phyloP scores from a whole-genome alignment of 2,329 filamentous ascomycete species.

The Ophiobolus disseminans region DNA sequence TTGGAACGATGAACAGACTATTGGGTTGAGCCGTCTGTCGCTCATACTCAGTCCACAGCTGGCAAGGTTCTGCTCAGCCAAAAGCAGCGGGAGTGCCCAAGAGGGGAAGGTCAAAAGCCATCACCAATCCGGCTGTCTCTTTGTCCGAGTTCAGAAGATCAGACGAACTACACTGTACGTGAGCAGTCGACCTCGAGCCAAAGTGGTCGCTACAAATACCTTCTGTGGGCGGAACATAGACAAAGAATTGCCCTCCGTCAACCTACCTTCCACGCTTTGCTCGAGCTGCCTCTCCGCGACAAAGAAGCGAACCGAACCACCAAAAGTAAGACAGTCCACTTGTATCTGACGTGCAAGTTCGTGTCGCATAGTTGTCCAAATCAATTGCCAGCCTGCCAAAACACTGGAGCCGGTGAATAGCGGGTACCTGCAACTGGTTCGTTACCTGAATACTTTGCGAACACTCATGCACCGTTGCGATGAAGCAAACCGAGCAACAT shows the following conservation, averaged over 20 bases:
- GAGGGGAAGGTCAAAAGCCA: constrained; percentile 42
- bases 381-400: constrained; percentile 38
- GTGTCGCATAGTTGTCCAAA: constrained; percentile 26
- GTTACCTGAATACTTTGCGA: constrained; percentile 37
- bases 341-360: constrained; percentile 30
- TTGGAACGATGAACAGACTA: constrained; percentile 32
- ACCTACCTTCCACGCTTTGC: constrained; percentile 43
- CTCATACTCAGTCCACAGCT: constrained; percentile 28
- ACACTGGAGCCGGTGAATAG: constrained; percentile 34
- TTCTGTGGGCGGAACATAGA: constrained; percentile 40
- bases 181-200: constrained; percentile 44
- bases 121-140: constrained; percentile 48
- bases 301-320: constrained; percentile 44
- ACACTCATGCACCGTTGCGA: constrained; percentile 41
- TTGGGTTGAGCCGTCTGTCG: constrained; percentile 25
- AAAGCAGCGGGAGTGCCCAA: constrained; percentile 45
- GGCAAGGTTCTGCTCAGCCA: constrained; percentile 29
- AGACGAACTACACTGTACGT: constrained; percentile 42
- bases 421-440: constrained; percentile 47
- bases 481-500: constrained; percentile 40
- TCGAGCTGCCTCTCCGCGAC: constrained; percentile 35
- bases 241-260: constrained; percentile 46
- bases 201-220: constrained; percentile 50
- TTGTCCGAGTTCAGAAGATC: constrained; percentile 51
- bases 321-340: constrained; percentile 43